These are phyloP conservation scores for Alternaria sp. DNA, from an alignment of 2,329 filamentous ascomycete genomes.

Conservation along the genomic window DNA sequence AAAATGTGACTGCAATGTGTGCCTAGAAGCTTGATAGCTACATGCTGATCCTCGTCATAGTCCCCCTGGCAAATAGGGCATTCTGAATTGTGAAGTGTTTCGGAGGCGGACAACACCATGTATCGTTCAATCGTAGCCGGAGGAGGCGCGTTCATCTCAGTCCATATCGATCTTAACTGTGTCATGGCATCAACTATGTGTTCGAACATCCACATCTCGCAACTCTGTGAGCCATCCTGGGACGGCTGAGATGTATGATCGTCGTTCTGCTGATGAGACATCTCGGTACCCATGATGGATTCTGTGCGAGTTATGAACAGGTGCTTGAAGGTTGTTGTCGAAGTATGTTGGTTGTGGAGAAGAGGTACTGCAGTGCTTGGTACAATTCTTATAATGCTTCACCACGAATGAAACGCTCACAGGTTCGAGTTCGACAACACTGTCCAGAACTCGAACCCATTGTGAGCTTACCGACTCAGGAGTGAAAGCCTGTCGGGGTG, in stretches of 20 bases:
- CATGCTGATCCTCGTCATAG: conserved; percentile 1
- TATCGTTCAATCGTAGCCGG: not conserved
- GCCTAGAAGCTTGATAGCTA: not conserved
- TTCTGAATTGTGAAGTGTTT: not conserved
- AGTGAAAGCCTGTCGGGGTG: not conserved
- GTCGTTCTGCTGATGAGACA: not conserved
- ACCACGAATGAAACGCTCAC: not conserved
- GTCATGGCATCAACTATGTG: not conserved
- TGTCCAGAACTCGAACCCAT: not conserved
- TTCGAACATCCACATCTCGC: not conserved
- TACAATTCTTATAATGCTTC: not conserved
- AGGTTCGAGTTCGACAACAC: not conserved
- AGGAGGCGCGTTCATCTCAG: not conserved
- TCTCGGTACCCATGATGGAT: not conserved
- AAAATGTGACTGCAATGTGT: conserved; percentile 5
- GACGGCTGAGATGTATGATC: not conserved
- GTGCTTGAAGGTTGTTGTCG: not conserved
- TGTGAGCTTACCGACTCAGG: not conserved
- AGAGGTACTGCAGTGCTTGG: not conserved
- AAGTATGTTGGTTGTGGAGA: not conserved
- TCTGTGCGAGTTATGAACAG: not conserved
- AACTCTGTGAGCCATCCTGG: not conserved
- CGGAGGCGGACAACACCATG: not conserved
- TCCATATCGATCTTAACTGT: not conserved
- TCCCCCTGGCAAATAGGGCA: conserved; percentile 1